Percentiles rank a stretch among this genome's conserved stretches.
Evolutionary conservation across 345 rosid species (phyloP).

Genomic region (Gossypium anomalum): DNA sequence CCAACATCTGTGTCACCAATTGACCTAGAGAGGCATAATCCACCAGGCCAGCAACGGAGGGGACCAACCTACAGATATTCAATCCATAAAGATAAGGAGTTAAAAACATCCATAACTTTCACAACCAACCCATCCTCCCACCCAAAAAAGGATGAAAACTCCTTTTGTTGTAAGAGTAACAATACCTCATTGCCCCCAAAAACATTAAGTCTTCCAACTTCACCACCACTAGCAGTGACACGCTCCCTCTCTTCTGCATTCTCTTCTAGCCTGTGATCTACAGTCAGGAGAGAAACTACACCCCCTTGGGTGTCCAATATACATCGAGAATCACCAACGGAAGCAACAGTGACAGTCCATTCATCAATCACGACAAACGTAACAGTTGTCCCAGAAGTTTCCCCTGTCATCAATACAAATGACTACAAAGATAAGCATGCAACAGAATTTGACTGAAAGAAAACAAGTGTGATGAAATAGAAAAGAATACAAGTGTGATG

Average conservation of each 20-base stretch:
- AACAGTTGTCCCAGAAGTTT: slow-evolving; percentile 97
- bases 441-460: neutral
- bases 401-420: slow-evolving; percentile 52
- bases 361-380: slow-evolving; percentile 95
- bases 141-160: neutral
- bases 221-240: slow-evolving; percentile 99
- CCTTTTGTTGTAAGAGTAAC: neutral
- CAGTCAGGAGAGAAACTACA: slow-evolving; percentile 89
- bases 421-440: slow-evolving; percentile 23
- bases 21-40: slow-evolving; percentile 95
- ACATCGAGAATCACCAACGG: slow-evolving; percentile 99
- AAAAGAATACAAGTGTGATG: slow-evolving; percentile 11
- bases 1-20: slow-evolving; percentile 99
- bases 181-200: slow-evolving; percentile 95
- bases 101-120: neutral
- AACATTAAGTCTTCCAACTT: slow-evolving; percentile 96
- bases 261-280: slow-evolving; percentile 97
- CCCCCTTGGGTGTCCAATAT: slow-evolving; percentile 97
- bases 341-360: slow-evolving; percentile 98
- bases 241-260: slow-evolving; percentile 98
- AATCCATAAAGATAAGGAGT: neutral
- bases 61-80: slow-evolving; percentile 77
- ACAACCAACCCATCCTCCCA: neutral
- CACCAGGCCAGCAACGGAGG: slow-evolving; percentile 99
- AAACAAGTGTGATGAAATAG: neutral